These are phyloP conservation scores for Pseudoneurospora amorphoporcata DNA, from an alignment of 495 filamentous ascomycete species.

Conservation along the genomic window DNA sequence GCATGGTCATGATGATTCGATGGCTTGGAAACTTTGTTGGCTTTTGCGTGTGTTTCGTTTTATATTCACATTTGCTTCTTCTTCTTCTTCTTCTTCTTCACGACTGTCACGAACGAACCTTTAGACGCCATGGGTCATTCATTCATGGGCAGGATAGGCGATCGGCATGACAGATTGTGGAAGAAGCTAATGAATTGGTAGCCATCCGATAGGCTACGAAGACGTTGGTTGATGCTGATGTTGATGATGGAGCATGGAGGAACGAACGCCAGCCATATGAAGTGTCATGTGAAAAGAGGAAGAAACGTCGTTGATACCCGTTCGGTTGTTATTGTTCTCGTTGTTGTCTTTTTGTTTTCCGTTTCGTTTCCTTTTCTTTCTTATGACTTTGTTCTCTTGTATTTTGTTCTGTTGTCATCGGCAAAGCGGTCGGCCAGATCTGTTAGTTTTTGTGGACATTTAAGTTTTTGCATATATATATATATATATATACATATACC, in stretches of 20 bases:
- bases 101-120: background rate
- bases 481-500: background rate
- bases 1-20: background rate
- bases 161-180: background rate
- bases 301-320: background rate
- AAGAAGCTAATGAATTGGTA: background rate
- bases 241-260: background rate
- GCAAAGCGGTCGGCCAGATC: background rate
- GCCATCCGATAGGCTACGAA: background rate
- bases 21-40: background rate
- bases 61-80: no score
- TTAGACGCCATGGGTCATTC: background rate
- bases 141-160: background rate
- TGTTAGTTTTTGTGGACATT: background rate
- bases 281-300: background rate
- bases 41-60: background rate
- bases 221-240: background rate
- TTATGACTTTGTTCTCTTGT: background rate
- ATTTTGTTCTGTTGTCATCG: background rate
- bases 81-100: background rate
- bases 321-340: background rate
- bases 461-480: background rate
- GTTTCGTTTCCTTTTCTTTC: background rate
- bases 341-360: background rate
- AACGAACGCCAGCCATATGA: background rate